Base-by-base conservation (phyloP, 139 green algal species). In the Chlamydomonas schloesseri region DNA sequence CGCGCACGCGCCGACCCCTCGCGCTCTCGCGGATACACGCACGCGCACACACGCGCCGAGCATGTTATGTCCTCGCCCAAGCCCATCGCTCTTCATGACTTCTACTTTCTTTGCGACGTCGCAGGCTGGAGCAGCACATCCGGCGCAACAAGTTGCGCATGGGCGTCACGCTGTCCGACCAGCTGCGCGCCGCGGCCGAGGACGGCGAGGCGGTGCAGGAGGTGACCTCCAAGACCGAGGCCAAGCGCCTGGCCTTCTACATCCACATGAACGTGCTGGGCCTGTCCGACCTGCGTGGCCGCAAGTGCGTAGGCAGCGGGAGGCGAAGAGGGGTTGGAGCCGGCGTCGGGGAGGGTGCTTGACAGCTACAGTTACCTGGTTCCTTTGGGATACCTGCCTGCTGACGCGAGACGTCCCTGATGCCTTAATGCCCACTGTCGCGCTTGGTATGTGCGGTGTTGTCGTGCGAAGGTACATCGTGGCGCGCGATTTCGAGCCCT, bases 241-340 rank as follows among this genome's bases (percentile, higher is more conserved):
- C 91, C 33, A 94, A 93, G 88, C 86, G 89, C 36, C 83, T 96
- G 75, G 94, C 92, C 37, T 92, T 94, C 72, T 95, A 91, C 85
- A 37, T 95, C 42, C 95, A 91, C 78, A 91, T 91, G 87, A 96
- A 96, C 72, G 33, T 96, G 33, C 91, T 94, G 87, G 29, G 77
- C 1, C 77, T 69, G 26, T 26, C 78, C 18, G 78, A 84, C 78
- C 65, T 84, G 6, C 37, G 29, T 31, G 57, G 47, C 8, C n/a
- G 60, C 33, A 82, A 73, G 55, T 88, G 58, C 24, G 69, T 24
- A 33, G 60, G 47, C 3, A 23, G 55, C 20, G 55, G 20, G 18
- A 5, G 55, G 55, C 55, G 18, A 2, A 24, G 55, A 24, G 55
- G 13, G 6, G 55, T 62, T 62, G 6, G 20, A 24, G 13, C 9